These are phyloP conservation scores for Aspergillus latus DNA, from an alignment of 2,329 filamentous ascomycete genomes.

Conservation along the genomic window DNA sequence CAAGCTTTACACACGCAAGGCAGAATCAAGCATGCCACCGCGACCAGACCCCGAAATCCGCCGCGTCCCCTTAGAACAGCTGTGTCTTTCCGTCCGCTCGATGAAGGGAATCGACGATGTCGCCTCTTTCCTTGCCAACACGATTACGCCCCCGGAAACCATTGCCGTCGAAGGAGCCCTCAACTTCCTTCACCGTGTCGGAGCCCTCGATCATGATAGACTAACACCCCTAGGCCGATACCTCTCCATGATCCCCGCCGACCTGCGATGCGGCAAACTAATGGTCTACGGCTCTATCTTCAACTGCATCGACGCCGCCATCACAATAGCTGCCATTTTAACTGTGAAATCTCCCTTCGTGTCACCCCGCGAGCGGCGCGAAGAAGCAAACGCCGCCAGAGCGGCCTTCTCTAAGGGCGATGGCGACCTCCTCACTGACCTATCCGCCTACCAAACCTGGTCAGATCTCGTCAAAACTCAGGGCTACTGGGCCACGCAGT, in stretches of 20 bases:
- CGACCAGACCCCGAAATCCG: constrained; percentile 92
- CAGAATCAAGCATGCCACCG: constrained; percentile 80
- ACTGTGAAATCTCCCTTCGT: constrained; percentile 86
- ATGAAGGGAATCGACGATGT: constrained; percentile 85
- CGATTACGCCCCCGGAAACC: constrained; percentile 83
- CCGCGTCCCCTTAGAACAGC: constrained; percentile 86
- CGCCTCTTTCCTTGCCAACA: constrained; percentile 74
- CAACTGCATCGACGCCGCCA: constrained; percentile 81
- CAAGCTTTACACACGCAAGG: constrained; percentile 86
- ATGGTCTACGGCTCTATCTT: constrained; percentile 96
- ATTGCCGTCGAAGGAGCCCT: constrained; percentile 85
- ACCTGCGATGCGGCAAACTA: constrained; percentile 87
- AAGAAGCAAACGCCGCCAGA: constrained; percentile 75
- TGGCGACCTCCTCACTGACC: constrained; percentile 85
- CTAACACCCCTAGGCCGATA: constrained; percentile 89
- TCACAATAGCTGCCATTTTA: constrained; percentile 89
- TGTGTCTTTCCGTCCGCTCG: constrained; percentile 89
- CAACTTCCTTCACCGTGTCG: constrained; percentile 75
- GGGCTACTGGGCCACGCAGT: constrained; percentile 50
- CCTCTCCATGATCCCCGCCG: constrained; percentile 91
- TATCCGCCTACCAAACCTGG: constrained; percentile 83
- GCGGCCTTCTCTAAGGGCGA: constrained; percentile 72
- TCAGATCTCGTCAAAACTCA: constrained; percentile 58
- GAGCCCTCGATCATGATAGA: constrained; percentile 80
- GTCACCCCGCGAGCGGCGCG: constrained; percentile 76